Base-by-base conservation (phyloP, 164 flowering plant species). In the Vitis rotundifolia region DNA sequence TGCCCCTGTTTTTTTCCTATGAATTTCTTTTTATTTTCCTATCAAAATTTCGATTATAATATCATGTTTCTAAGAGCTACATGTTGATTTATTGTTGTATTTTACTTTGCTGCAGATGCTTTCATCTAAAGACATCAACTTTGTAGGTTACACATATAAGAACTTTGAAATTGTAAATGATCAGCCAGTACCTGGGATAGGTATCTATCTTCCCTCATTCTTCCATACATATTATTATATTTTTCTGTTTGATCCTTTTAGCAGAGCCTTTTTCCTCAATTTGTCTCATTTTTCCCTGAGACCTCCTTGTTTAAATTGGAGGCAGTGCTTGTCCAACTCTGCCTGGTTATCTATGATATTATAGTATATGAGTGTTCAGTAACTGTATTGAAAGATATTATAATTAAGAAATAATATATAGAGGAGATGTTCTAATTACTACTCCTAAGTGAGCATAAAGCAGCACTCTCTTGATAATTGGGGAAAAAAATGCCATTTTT, bases 121-220 rank as follows among this genome's bases (percentile, higher is more conserved):
- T 29, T 81, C 86, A 28, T 86, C 86, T 15, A 86, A 86, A 73
- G 87, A 86, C 71, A 60, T 86, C 66, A 86, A 84, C 72, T 86
- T 86, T 76, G 82, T 84, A 53, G 88, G 90, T 28, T 86, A 86
- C 70, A 86, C 89, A 28, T 84, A 84, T 64, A 86, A 86, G 76
- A 86, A 86, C 75, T 73, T 81, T 62, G 89, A 86, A 79, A 86
- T 86, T 26, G 77, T 86, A 14, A 78, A 84, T 75, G 89, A 84
- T 63, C 61, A 82, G 69, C 85, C 78, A 72, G 74, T 83, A 31
- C 86, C 88, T 68, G 88, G 86, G 18, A 81, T 84, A 11, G 85
- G 90, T 86, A 81, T 53, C 15, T 63, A 48, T 11, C 37, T 60
- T 31, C 28, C 61, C 44, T 56, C 49, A 16, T 3, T 64, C 57